These are phyloP conservation scores for Colletotrichum costaricense DNA, from an alignment of 2,329 filamentous ascomycete genomes.

Conservation along the genomic window DNA sequence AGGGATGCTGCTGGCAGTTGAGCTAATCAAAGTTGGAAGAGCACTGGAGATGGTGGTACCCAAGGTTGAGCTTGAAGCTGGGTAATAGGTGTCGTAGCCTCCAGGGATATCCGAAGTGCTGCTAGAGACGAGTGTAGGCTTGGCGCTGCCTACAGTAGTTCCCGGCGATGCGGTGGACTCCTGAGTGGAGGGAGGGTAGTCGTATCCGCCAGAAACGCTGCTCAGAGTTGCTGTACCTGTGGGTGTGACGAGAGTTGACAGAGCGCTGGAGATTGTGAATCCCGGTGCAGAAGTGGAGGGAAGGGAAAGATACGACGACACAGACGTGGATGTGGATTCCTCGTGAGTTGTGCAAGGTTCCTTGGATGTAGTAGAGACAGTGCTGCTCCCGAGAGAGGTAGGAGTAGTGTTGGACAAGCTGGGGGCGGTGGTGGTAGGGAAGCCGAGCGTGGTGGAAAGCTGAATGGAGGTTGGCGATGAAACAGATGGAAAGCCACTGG, in stretches of 20 bases:
- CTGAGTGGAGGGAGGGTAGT: not conserved
- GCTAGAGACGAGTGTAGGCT: constrained; percentile 1
- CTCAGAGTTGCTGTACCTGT: not conserved
- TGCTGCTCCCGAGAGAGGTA: not conserved
- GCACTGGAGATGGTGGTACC: constrained; percentile 17
- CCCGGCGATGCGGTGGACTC: not conserved
- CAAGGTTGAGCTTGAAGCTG: not conserved
- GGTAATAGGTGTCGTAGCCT: constrained; percentile 11
- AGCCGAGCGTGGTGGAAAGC: constrained; percentile 24
- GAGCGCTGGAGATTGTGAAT: not conserved
- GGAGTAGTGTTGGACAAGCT: not conserved
- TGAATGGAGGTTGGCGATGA: constrained; percentile 5
- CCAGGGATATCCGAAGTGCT: constrained; percentile 6
- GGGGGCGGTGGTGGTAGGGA: constrained; percentile 8
- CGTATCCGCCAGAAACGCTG: constrained; percentile 9
- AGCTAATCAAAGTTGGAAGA: constrained; percentile 1
- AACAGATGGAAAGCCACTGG: not conserved
- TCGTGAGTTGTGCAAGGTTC: constrained; percentile 7
- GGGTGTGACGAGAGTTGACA: not conserved
- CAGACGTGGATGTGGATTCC: not conserved
- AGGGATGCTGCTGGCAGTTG: not conserved
- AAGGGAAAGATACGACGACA: not conserved
- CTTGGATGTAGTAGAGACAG: not conserved
- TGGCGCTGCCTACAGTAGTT: constrained; percentile 16
- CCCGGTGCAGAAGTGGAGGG: not conserved